Base-by-base conservation (phyloP, 345 rosid species). In the Boechera retrofracta region DNA sequence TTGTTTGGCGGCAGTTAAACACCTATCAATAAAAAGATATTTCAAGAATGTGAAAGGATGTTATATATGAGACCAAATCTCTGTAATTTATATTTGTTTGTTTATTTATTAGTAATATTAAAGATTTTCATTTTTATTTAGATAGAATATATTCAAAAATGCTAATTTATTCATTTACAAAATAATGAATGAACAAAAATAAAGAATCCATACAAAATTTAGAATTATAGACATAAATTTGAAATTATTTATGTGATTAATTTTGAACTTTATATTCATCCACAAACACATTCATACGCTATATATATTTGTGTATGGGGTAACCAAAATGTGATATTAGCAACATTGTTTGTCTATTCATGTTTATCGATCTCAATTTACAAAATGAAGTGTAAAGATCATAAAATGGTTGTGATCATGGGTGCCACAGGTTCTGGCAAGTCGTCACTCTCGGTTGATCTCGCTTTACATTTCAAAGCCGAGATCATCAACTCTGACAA, bases 381-480 rank as follows among this genome's bases (percentile, higher is more conserved):
- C 44, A 21, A 49, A 2, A 38, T 52, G 72, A 68, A 68, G 10
- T 51, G 10, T 32, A 85, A 77, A 66, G 86, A 88, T 28, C 29
- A 2, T 7, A 91, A 87, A 83, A 77, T 86, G 24, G 81, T 91
- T 56, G 73, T 91, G 65, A 58, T 87, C 38, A 67, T 89, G 82
- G 97, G 94, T 29, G 88, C 86, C 4, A 91, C 97, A 0, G 97
- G 94, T 28, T 76, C 89, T 0, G 94, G 97, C 10, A 91, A 91
- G 41, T 89, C 97, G 5, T 71, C 84, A 7, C 91, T 91, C 24
- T 88, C 97, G 21, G 48, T 89, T 49, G 92, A 91, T 71, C 76
- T 91, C 4, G 97, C 94, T 3, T 77, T 80, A 57, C 84, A 66
- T 38, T 85, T 84, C 59, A 84, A 85, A 0, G 84, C 88, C 0